Conservation (phyloP, 2,329 filamentous ascomycete species). For the Xylaria sp. region DNA sequence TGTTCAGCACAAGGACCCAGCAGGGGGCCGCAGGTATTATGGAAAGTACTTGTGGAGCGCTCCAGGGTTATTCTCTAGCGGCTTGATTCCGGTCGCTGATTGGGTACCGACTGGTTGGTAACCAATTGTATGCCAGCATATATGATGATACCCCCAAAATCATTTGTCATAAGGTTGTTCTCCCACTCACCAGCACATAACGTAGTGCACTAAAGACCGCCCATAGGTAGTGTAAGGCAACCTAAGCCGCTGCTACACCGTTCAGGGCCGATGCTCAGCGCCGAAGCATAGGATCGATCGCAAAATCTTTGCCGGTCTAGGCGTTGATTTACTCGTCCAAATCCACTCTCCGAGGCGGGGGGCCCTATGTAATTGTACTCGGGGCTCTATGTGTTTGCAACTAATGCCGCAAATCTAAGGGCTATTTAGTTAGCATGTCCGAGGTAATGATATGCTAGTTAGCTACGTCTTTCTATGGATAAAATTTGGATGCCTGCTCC, state of each 20-base stretch:
- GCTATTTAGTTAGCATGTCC: not conserved
- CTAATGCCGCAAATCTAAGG: not conserved
- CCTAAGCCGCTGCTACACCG: conserved; percentile 2
- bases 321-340: not conserved
- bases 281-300: conserved; percentile 11
- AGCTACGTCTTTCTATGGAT: not conserved
- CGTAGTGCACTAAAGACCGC: not conserved
- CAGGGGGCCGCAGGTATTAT: not conserved
- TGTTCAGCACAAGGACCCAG: not conserved
- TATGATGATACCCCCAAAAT: conserved; percentile 18
- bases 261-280: conserved; percentile 5
- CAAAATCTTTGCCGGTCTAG: conserved; percentile 16
- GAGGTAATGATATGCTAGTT: not conserved
- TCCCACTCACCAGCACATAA: conserved; percentile 3
- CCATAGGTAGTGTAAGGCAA: conserved; percentile 13
- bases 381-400: not conserved
- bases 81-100: conserved; percentile 14
- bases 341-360: conserved; percentile 16
- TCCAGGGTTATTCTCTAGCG: conserved; percentile 27
- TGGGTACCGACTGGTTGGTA: conserved; percentile 43
- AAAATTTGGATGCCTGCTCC: not conserved
- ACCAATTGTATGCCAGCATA: conserved; percentile 39
- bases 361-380: not conserved
- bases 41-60: not conserved
- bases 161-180: conserved; percentile 33